Base-by-base conservation (phyloP, 1,284 basidiomycete species). In the Ceratobasidium sp. region DNA sequence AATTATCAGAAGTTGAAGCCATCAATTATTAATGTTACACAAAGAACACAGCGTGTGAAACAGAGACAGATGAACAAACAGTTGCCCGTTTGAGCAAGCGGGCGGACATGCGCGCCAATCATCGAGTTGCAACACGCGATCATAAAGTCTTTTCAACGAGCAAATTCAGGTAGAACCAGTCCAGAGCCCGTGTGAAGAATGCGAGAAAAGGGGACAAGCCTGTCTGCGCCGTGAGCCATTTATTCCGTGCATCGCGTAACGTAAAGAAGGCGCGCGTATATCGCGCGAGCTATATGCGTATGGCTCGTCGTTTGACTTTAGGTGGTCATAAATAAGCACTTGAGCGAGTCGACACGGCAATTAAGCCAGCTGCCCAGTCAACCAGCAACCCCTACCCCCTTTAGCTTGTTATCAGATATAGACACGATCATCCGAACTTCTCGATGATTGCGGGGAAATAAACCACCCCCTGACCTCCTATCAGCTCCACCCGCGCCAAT, bases 391-490 rank as follows among this genome's bases (percentile, higher is more conserved):
- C n/a, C 33, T 60, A 33, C 12, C 30, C 35, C 30, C 54, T 55
- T 60, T 2, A 16, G 30, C 12, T 35, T 33, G 7, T 35, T 35
- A 60, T 60, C 57, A 35, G 57, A 60, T 60, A 60, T 14, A 60
- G 57, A 35, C 57, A 16, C n/a, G n/a, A 60, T 60, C 57, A 33
- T 33, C 35, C 16, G 35, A 35, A 60, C 7, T 35, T 60, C 57
- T 60, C 4, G 14, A 8, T 35, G 57, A 60, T 23, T 62, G 69
- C 10, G 69, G 69, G 54, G 57, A 27, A 44, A 44, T n/a, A n/a
- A n/a, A n/a, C n/a, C n/a, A n/a, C n/a, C 44, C 55, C 69, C 33
- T 59, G 35, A 41, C 69, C 69, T 44, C 69, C 69, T 73, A 73
- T 73, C 69, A 44, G 57, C 55, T 73, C 69, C 69, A 73, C 69